phyloP scores from a whole-genome alignment of 2,329 filamentous ascomycete species.

The Fusarium tanahbumbuense region DNA sequence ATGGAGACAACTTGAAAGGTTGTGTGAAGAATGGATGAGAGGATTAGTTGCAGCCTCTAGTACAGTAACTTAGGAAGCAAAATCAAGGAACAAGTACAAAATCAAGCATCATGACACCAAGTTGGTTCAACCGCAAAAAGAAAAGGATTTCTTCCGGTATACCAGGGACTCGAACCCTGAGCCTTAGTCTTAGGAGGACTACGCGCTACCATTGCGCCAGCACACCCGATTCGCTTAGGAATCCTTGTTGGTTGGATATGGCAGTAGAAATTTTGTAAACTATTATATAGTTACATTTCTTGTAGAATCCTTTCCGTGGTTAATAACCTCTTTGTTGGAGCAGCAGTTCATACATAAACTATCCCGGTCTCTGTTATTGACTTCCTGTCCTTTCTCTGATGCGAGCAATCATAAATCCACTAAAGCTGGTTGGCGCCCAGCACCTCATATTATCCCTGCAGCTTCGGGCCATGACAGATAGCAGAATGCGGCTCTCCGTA shows the following conservation, averaged over 20 bases:
- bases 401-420: neutral
- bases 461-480: neutral
- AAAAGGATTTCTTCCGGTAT: conserved; percentile 35
- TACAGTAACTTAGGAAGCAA: neutral
- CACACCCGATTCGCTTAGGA: conserved; percentile 13
- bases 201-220: conserved; percentile 54
- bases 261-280: neutral
- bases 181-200: conserved; percentile 57
- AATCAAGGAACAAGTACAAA: conserved; percentile 13
- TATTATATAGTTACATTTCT: conserved; percentile 1
- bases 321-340: neutral
- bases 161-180: conserved; percentile 56
- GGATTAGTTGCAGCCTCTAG: neutral
- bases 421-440: neutral
- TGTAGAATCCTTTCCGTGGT: accelerated
- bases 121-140: neutral
- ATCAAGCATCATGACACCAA: neutral
- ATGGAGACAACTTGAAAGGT: neutral
- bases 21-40: neutral
- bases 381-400: neutral
- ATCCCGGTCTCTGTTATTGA: neutral
- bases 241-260: conserved; percentile 39
- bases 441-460: neutral
- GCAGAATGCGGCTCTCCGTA: neutral
- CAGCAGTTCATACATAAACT: neutral